Conservation (phyloP, 2,329 filamentous ascomycete genomes). For the Chaetomium sp. region DNA sequence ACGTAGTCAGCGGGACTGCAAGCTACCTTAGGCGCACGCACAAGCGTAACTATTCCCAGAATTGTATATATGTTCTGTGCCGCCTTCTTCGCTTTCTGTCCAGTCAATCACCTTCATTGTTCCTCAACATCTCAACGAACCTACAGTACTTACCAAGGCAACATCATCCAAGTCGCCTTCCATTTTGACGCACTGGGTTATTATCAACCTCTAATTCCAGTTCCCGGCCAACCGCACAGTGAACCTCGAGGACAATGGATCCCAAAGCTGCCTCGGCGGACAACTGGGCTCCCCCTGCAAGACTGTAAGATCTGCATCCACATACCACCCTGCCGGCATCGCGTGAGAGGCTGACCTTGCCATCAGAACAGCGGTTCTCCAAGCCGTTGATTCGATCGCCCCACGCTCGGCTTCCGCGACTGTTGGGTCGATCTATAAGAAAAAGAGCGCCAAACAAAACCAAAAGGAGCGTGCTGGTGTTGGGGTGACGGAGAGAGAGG, state of each 20-base stretch:
- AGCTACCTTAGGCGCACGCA: neutral
- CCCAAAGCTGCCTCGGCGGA: neutral
- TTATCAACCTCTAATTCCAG: neutral
- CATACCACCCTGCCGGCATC: neutral
- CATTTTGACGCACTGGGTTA: neutral
- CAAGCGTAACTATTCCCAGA: neutral
- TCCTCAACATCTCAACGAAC: neutral
- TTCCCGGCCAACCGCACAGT: neutral
- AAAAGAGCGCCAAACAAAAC: neutral
- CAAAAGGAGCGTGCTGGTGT: neutral
- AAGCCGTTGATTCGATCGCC: neutral
- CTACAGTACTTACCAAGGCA: neutral
- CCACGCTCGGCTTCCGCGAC: neutral
- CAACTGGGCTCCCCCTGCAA: neutral
- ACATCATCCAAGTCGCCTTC: neutral
- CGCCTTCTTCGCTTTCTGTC: too few relatives aligned
- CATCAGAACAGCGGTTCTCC: neutral
- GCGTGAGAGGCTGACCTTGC: neutral
- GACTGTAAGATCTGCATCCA: neutral
- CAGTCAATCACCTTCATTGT: too few relatives aligned
- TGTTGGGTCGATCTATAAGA: neutral
- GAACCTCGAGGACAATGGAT: neutral
- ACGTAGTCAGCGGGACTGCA: neutral
- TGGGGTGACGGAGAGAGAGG: neutral
- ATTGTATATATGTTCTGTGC: neutral